Base-by-base conservation (phyloP, 2,329 filamentous ascomycete species). In the Talaromyces piceae region DNA sequence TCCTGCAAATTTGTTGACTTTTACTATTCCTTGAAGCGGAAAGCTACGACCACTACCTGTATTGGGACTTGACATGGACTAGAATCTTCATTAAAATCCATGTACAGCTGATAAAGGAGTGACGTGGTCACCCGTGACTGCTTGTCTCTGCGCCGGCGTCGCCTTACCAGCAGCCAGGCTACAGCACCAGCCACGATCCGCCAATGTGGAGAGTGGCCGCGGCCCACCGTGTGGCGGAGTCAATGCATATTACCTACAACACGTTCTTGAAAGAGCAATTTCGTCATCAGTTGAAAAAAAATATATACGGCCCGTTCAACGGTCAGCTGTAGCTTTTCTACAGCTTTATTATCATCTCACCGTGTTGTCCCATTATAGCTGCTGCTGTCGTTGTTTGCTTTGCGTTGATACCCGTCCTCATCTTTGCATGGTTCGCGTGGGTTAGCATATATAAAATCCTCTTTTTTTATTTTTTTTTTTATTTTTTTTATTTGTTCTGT, bases 211-310 rank as follows among this genome's bases (percentile, higher is more conserved):
- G 51, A 41, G 39, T 59, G 57, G 60, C 60, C 61, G 60, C 61
- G 59, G 44, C 45, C 49, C 45, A 44, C 44, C 53, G 59, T 68
- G 67, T 69, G 67, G 67, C 67, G 67, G 63, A 70, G 67, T 59
- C 57, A 54, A 56, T 68, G 64, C 63, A 65, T 62, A 51, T 22
- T 53, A 25, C 39, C 13, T 43, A 43, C 39, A 13, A 43, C 5
- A 43, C 13, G 23, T 43, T 43, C 39, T 13, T 37, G 11, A 2
- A 20, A 8, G 16, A 37, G 33, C 31, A 37, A n/a, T 16, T 43
- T 43, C 39, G 23, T 43, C 28, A 58, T 50, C 26, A 22, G 23
- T 45, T 16, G 16, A 41, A 28, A 31, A 12, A 11, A 11, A n/a
- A 8, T 45, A 46, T 46, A 46, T 46, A 46, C 44, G 20, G 20